Percentiles rank a stretch among this genome's conserved stretches.
phyloP scores from a whole-genome alignment of 1,139 yeast genomes.

The Schizosaccharomyces versatilis region DNA sequence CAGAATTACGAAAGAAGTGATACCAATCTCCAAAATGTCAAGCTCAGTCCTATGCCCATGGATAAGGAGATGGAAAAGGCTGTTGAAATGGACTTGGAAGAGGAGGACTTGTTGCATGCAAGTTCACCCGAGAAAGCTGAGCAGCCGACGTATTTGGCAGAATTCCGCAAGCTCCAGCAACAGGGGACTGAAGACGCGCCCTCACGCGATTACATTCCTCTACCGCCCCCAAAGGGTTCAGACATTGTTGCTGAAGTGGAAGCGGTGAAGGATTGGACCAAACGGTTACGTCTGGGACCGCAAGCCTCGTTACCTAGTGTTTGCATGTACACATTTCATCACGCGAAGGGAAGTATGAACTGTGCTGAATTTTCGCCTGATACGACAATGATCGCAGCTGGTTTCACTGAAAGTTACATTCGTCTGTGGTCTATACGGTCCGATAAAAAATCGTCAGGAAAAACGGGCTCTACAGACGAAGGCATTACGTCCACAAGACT shows the following conservation, averaged over 20 bases:
- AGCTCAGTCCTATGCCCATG: slow-evolving; percentile 61
- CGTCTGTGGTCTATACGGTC: slow-evolving; percentile 89
- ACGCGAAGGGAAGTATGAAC: slow-evolving; percentile 62
- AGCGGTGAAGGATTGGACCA: slow-evolving; percentile 61
- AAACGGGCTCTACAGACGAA: slow-evolving; percentile 21
- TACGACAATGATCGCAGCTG: slow-evolving; percentile 72
- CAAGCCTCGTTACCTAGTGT: slow-evolving; percentile 80
- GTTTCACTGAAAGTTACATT: slow-evolving; percentile 77
- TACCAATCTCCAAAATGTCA: slow-evolving; percentile 51
- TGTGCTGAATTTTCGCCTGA: slow-evolving; percentile 71
- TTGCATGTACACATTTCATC: slow-evolving; percentile 95
- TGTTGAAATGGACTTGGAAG: slow-evolving; percentile 59
- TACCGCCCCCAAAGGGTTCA: slow-evolving; percentile 59
- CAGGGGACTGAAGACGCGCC: slow-evolving; percentile 39
- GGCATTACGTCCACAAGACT: slow-evolving; percentile 16
- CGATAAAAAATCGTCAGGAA: slow-evolving; percentile 35
- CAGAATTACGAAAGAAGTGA: slow-evolving; percentile 29
- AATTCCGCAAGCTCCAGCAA: slow-evolving; percentile 25
- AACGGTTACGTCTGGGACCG: slow-evolving; percentile 40
- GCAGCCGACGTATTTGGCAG: slow-evolving; percentile 27
- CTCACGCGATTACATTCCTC: slow-evolving; percentile 47
- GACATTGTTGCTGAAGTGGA: slow-evolving; percentile 63
- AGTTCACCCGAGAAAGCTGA: slow-evolving; percentile 3
- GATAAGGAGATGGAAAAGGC: slow-evolving; percentile 73
- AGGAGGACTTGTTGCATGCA: slow-evolving; percentile 36